Percentiles rank a stretch among this genome's conserved stretches.
Evolutionary conservation across 306 rosid species (phyloP).

Genomic region (Mimosa pudica): DNA sequence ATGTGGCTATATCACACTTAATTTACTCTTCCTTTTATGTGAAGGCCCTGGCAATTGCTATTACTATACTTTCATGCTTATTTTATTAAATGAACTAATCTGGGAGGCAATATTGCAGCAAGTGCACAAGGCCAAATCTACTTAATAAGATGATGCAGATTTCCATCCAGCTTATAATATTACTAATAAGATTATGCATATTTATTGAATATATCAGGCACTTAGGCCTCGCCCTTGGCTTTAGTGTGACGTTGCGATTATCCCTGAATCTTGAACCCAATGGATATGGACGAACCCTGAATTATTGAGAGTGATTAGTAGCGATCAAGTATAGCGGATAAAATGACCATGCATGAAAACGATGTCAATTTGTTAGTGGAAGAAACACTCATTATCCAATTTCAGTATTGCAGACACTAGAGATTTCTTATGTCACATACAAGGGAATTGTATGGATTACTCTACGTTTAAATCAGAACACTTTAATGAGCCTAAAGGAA

Average conservation of each 20-base stretch:
- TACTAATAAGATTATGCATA: neutral
- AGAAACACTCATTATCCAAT: neutral
- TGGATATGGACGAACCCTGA: neutral
- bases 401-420: neutral
- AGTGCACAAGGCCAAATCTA: neutral
- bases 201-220: neutral
- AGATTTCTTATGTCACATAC: neutral
- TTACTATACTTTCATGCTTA: neutral
- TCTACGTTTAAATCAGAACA: neutral
- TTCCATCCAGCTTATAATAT: conserved; percentile 13
- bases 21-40: neutral
- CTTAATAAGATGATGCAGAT: conserved; percentile 19
- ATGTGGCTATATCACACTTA: neutral
- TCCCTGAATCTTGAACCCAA: neutral
- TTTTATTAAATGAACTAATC: neutral
- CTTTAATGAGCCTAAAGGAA: conserved; percentile 16
- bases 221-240: neutral
- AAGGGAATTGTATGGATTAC: neutral
- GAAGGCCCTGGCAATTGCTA: neutral
- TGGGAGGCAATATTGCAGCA: conserved; percentile 17
- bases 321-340: neutral
- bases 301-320: conserved; percentile 1
- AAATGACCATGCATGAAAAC: neutral
- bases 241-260: neutral
- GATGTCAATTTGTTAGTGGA: conserved; percentile 8